These are phyloP conservation scores for Candida dubliniensis DNA, from an alignment of 1,139 yeast species.

Conservation along the genomic window DNA sequence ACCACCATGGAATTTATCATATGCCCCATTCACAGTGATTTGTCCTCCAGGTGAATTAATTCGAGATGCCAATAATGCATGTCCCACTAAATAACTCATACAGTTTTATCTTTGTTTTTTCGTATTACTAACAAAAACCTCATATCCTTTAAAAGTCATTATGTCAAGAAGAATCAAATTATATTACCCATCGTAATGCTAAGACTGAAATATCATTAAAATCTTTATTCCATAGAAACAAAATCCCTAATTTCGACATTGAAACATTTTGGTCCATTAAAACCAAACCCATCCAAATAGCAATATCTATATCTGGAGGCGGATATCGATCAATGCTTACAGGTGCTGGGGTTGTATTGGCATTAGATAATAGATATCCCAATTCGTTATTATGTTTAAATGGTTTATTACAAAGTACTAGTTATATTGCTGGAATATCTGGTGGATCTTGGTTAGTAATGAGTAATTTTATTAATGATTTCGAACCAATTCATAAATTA, in stretches of 20 bases:
- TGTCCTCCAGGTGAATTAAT: constrained; percentile 43
- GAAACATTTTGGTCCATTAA: constrained; percentile 17
- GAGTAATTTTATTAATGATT: constrained; percentile 48
- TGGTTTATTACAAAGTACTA: constrained; percentile 54
- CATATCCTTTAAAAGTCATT: too few relatives aligned
- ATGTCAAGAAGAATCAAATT: constrained; percentile 34
- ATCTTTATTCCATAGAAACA: constrained; percentile 34
- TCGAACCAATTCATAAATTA: constrained; percentile 39
- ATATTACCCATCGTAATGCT: constrained; percentile 33
- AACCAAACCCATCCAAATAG: constrained; percentile 40
- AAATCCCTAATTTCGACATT: constrained; percentile 39
- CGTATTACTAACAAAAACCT: constrained; percentile 11
- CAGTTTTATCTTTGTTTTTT: background rate
- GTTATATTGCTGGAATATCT: constrained; percentile 63
- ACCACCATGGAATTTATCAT: constrained; percentile 19
- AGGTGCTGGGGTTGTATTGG: constrained; percentile 62
- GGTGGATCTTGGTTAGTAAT: constrained; percentile 71
- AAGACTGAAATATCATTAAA: constrained; percentile 31
- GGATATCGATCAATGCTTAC: constrained; percentile 69
- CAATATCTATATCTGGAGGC: constrained; percentile 70
- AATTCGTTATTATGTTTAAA: constrained; percentile 37
- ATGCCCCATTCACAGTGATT: constrained; percentile 40
- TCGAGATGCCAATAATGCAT: constrained; percentile 38
- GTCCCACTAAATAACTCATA: constrained; percentile 3
- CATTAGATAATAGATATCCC: constrained; percentile 49